Evolutionary conservation across 768 basidiomycete genomes (phyloP), one percentile per base, ranked within the genome.

Genomic region (Phaeotremella fagi): DNA sequence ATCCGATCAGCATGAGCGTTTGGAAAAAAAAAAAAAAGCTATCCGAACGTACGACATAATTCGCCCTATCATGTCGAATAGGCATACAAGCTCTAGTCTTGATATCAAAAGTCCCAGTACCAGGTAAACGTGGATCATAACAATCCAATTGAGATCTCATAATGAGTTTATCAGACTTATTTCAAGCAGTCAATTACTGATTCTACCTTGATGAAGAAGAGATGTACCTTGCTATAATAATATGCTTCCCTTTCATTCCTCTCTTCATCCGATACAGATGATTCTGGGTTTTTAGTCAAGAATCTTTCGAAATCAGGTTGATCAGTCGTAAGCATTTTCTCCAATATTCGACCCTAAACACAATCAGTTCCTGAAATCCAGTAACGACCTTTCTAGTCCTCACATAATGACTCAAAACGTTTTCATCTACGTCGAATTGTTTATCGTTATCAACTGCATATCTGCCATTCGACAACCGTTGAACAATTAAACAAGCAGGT

Each of bases 81-180:
- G 88, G 82, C 23, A 89, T 73, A 27, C 84, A 86, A 0, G 90
- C 91, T 43, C 94, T 82, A 0, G 94, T 97, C 75, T 99, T 99
- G 75, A 98, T 84, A 70, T 99, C 94, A 63, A 99, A 99, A 0
- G 92, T 84, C 25, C 90, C 90, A 0, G 84, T 85, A 0, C 90
- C 91, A 3, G 92, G 92, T 26, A 98, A 76, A 37, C 87, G 80
- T 12, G 75, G 61, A 65, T 97, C 88, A 1, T 83, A 76, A 61
- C 91, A 90, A 68, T 99, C 94, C 4, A 99, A 80, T 71, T 99
- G 94, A 0, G 92, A 94, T 14, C 94, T 87, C 86, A 97, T 90
- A 23, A 97, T 77, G 57, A 95, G 84, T 14, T 70, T 69, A 3
- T 73, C 59, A 5, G 75, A 76, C 81, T 79, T 52, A 18, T 15